Conservation (phyloP, 2,329 filamentous ascomycete species). For the Rutstroemia sp. region DNA sequence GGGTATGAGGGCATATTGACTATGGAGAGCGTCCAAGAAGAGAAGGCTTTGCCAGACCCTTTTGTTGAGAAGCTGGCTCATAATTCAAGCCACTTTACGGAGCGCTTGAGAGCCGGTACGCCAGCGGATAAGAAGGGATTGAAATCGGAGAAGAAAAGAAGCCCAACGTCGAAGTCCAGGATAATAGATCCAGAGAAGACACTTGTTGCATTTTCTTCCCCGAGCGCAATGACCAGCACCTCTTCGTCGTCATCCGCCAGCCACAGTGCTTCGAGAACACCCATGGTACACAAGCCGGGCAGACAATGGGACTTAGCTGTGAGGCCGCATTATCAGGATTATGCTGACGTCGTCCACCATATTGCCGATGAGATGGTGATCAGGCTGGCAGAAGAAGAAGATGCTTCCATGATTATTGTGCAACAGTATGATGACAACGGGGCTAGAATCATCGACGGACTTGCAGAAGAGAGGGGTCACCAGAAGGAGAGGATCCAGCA, state of each 20-base stretch:
- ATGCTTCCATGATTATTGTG: conserved; percentile 23
- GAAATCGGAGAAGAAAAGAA: background rate
- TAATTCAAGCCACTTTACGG: conserved; percentile 16
- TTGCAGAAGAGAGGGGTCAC: conserved; percentile 14
- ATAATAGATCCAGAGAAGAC: conserved; percentile 15
- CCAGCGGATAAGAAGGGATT: background rate
- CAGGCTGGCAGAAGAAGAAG: conserved; percentile 24
- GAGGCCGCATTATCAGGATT: conserved; percentile 25
- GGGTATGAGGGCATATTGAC: conserved; percentile 21
- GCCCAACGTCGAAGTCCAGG: background rate
- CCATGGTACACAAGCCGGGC: conserved; percentile 10
- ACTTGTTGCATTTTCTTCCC: conserved; percentile 11
- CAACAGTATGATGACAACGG: conserved; percentile 26
- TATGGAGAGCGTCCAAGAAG: conserved; percentile 17
- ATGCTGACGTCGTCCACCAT: conserved; percentile 21
- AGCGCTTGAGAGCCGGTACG: conserved; percentile 14
- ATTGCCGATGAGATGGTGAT: conserved; percentile 29
- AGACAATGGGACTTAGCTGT: conserved; percentile 24
- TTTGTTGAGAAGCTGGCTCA: conserved; percentile 16
- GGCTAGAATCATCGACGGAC: conserved; percentile 17
- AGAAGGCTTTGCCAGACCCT: conserved; percentile 20
- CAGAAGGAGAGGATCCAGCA: conserved; percentile 15
- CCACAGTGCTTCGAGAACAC: conserved; percentile 12
- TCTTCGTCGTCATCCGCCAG: conserved; percentile 1
- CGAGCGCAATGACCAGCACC: conserved; percentile 1